Percentiles rank a stretch among this genome's conserved stretches.
Evolutionary conservation across 139 green algal species (phyloP).

Genomic region (Haematococcus sp.): DNA sequence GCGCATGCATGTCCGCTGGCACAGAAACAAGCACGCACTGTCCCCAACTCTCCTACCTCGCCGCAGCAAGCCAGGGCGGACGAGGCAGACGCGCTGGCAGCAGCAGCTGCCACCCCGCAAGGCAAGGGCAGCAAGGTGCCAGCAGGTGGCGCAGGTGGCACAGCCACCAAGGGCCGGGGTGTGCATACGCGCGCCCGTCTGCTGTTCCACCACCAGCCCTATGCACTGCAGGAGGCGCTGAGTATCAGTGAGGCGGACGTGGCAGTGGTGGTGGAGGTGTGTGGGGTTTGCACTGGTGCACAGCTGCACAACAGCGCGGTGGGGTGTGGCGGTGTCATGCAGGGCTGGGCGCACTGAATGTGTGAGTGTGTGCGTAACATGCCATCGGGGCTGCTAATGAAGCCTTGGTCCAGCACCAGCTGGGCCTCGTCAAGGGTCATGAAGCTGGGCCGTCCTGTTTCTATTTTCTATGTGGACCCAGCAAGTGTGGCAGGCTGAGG

Average conservation of each 20-base stretch:
- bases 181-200: not conserved
- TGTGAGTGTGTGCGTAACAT: not conserved
- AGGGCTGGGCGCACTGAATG: not conserved
- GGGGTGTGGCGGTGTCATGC: not conserved
- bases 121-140: not conserved
- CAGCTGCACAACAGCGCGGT: not conserved
- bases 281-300: not conserved
- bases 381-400: no score
- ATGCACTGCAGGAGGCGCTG: constrained; percentile 24
- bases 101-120: not conserved
- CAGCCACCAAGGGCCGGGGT: not conserved
- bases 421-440: no score
- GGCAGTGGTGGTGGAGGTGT: constrained; percentile 28
- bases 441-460: no score
- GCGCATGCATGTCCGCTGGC: not conserved
- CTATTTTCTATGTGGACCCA: no score
- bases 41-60: not conserved
- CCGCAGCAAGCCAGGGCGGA: not conserved
- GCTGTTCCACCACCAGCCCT: constrained; percentile 29
- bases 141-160: not conserved
- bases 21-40: constrained; percentile 6
- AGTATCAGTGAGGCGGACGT: constrained; percentile 22
- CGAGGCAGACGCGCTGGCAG: not conserved
- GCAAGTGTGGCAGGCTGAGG: no score
- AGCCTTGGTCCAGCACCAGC: no score